phyloP scores from a whole-genome alignment of 83 land plant genomes.

The Larix sibirica region DNA sequence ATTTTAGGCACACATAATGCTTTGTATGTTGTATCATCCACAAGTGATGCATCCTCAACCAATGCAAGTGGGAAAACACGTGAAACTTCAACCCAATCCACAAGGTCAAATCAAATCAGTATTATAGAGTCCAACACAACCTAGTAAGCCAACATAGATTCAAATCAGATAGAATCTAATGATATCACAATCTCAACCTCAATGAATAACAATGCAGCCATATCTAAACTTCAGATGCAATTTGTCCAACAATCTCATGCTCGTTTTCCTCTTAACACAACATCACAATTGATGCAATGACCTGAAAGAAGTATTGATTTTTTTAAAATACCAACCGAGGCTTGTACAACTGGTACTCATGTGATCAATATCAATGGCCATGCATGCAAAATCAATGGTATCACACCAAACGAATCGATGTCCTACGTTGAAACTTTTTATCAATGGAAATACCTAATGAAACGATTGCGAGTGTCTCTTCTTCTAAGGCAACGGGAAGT shows the following conservation, averaged over 20 bases:
- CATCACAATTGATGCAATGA: slow-evolving; percentile 32
- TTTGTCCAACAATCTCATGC: slow-evolving; percentile 35
- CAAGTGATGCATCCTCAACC: slow-evolving; percentile 57
- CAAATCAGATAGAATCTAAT: slow-evolving; percentile 19
- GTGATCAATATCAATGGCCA: too few relatives aligned
- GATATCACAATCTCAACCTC: neutral
- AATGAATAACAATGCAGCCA: slow-evolving; percentile 18
- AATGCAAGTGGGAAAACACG: slow-evolving; percentile 19
- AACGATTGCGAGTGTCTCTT: too few relatives aligned
- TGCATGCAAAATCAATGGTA: too few relatives aligned
- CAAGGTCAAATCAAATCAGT: slow-evolving; percentile 22
- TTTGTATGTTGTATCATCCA: slow-evolving; percentile 89
- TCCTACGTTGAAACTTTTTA: too few relatives aligned
- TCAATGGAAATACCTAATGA: too few relatives aligned
- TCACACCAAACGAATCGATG: too few relatives aligned
- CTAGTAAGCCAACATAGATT: slow-evolving; percentile 21
- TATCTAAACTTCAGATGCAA: slow-evolving; percentile 26
- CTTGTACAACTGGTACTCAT: too few relatives aligned
- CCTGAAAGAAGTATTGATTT: too few relatives aligned
- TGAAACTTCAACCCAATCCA: slow-evolving; percentile 21
- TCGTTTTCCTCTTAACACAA: slow-evolving; percentile 13
- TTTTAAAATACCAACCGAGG: too few relatives aligned
- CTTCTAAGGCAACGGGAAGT: too few relatives aligned
- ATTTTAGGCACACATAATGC: too few relatives aligned
- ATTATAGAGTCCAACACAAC: slow-evolving; percentile 27